A percentile compares a stretch with the other conserved stretches of the same genome.
phyloP scores from a whole-genome alignment of 2,329 filamentous ascomycete species.

The Xylariaceae sp. region DNA sequence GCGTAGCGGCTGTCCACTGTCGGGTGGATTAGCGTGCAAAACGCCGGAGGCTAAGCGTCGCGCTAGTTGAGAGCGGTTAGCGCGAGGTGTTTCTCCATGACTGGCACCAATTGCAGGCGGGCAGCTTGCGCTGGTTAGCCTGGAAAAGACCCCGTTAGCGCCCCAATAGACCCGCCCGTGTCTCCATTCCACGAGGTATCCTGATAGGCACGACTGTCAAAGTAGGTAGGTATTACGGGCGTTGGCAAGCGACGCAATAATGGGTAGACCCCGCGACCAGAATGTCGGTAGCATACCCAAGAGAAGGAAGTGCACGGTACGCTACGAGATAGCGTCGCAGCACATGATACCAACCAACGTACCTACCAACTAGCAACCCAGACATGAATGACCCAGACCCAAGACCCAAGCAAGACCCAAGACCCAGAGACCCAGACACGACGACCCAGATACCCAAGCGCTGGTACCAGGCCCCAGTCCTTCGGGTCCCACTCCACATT shows the following conservation, averaged over 20 bases:
- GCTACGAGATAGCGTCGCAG: constrained; percentile 2
- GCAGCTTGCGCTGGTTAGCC: not conserved
- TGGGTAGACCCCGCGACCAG: constrained; percentile 18
- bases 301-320: constrained; percentile 1
- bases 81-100: not conserved
- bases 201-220: not conserved
- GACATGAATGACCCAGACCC: not conserved
- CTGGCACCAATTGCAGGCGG: not conserved
- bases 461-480: constrained; percentile 16
- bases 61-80: not conserved
- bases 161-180: not conserved
- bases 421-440: not conserved
- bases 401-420: constrained; percentile 8
- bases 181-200: not conserved
- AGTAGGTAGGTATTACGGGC: constrained; percentile 7
- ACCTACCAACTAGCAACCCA: constrained; percentile 3
- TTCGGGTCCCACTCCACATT: constrained; percentile 12
- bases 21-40: not conserved
- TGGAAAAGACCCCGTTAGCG: not conserved
- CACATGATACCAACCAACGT: not conserved
- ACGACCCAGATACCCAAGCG: constrained; percentile 8
- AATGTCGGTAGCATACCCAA: constrained; percentile 19
- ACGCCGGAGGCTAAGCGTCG: not conserved
- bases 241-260: constrained; percentile 10
- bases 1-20: not conserved